Evolutionary conservation across 2,329 filamentous ascomycete species (phyloP), one percentile per base, ranked within the genome.

Genomic region (Trichoderma breve): DNA sequence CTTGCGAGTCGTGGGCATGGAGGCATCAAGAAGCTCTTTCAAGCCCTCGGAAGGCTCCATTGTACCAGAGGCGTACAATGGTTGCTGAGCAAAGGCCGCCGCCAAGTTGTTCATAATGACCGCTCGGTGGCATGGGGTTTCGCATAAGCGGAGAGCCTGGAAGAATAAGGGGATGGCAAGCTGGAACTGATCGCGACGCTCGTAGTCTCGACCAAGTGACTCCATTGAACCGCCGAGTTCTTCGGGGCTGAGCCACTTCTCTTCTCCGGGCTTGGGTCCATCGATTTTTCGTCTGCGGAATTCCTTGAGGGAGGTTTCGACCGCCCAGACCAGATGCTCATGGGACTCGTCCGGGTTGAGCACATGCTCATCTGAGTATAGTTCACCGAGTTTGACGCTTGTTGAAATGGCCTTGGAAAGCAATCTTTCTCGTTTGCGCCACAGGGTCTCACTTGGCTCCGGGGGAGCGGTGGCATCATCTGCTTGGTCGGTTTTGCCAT

Each of bases 71-170:
- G 79, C 73, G 67, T 81, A 80, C 67, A 86, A 75, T 9, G 87
- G 87, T 73, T 91, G 91, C 80, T 93, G 92, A 3, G 91, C 91
- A 73, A 95, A 89, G 60, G 89, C 90, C 43, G 89, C 90, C 8
- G 93, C 89, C 72, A 95, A 86, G 80, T 95, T 95, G 83, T 94
- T 95, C 93, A 95, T 97, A 78, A 98, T 85, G 15, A 95, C 86
- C 32, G 93, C 92, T 65, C 92, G 90, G 79, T 97, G 94, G 79
- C 95, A 98, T 34, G 85, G 87, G 30, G 83, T 83, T 26, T 82
- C 89, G 86, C 79, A 91, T 60, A 96, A 82, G 21, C 90, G 87
- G 39, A 97, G 85, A 6, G 95, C 93, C 78, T 97, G 94, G 76
- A 98, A 89, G 80, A 95, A 97, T 34, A 98, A 86, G 4, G 95